Conservation (phyloP, 495 filamentous ascomycete genomes). For the Parathielavia appendiculata region DNA sequence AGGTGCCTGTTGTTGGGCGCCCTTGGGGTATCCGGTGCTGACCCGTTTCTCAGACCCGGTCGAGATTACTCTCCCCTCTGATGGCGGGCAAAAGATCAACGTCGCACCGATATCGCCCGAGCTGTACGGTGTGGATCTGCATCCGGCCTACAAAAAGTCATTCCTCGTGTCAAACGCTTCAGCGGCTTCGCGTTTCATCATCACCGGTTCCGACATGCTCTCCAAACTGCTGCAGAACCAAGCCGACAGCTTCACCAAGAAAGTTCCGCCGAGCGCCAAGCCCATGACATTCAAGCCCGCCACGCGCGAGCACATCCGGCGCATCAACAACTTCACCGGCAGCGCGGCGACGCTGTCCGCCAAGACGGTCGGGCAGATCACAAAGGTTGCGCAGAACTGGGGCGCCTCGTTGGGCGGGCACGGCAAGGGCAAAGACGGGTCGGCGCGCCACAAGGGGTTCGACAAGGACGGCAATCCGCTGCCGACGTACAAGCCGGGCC, state of each 20-base stretch:
- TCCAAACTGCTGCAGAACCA: constrained; percentile 68
- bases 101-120: constrained; percentile 74
- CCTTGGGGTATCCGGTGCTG: background rate
- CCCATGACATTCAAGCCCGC: constrained; percentile 83
- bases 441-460: constrained; percentile 42
- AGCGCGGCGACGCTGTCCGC: constrained; percentile 72
- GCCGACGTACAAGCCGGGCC: constrained; percentile 72
- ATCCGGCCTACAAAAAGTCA: constrained; percentile 84
- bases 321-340: constrained; percentile 74
- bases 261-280: constrained; percentile 65
- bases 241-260: constrained; percentile 76
- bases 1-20: constrained; percentile 23
- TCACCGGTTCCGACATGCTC: constrained; percentile 74
- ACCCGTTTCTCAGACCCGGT: constrained; percentile 64
- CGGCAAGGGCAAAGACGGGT: constrained; percentile 49
- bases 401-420: constrained; percentile 68
- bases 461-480: constrained; percentile 61
- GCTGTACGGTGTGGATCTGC: constrained; percentile 71
- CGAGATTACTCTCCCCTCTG: constrained; percentile 75
- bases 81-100: constrained; percentile 63
- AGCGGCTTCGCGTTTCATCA: constrained; percentile 85
- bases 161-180: constrained; percentile 85
- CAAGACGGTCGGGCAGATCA: constrained; percentile 80
- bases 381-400: constrained; percentile 76
- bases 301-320: constrained; percentile 78